Evolutionary conservation across 495 filamentous ascomycete genomes (phyloP), one percentile per base, ranked within the genome.

Genomic region (Pyrenula massariospora): DNA sequence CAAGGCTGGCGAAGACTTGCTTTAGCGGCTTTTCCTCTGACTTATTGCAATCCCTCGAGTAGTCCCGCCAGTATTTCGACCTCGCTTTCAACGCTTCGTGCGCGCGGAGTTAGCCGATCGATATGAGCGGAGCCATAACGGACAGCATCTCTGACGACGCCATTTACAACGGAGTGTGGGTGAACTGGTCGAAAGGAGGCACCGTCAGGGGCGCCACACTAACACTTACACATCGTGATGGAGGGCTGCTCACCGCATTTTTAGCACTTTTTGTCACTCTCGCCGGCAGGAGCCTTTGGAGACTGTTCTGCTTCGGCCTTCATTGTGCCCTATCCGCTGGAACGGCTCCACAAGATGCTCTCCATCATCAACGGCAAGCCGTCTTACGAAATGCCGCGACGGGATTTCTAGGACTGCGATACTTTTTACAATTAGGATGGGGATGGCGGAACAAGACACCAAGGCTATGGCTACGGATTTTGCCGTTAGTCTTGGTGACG

Each of bases 131-230:
- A n/a, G n/a, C n/a, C n/a, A n/a, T n/a, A n/a, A n/a, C n/a, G n/a
- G n/a, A n/a, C n/a, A n/a, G n/a, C n/a, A n/a, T n/a, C n/a, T n/a
- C n/a, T n/a, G n/a, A n/a, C n/a, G n/a, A n/a, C n/a, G n/a, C n/a
- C n/a, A n/a, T n/a, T n/a, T n/a, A n/a, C n/a, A n/a, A n/a, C n/a
- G 74, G 73, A 22, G 51, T 59, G 31, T 77, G 74, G 74, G 68
- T 69, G 52, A 75, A 77, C 55, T 73, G 71, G 67, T 66, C 66
- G n/a, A 62, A 65, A 24, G 69, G 66, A 2, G 52, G 20, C 12
- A 19, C n/a, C n/a, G n/a, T 72, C 20, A 54, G 63, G 12, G 74
- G 74, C 15, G 64, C 73, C 1, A 77, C 72, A 0, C 31, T 74
- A 48, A 77, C 73, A 5, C 56, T 76, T 2, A 63, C 59, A 8